These are phyloP conservation scores for Cytospora chrysosperma DNA, from an alignment of 2,329 filamentous ascomycete species.

Conservation along the genomic window DNA sequence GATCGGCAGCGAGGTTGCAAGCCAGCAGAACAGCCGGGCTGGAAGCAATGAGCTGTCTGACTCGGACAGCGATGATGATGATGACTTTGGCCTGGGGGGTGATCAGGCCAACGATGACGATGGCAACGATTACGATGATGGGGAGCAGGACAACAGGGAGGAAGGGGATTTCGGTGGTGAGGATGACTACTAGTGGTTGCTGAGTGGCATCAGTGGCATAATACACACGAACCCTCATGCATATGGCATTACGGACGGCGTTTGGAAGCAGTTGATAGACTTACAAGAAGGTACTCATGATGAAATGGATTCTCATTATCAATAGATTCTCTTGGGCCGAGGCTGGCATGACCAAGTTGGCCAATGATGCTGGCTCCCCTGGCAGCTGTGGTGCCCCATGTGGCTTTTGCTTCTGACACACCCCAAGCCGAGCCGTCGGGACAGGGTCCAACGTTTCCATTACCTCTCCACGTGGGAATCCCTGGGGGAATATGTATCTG, in stretches of 20 bases:
- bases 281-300: neutral
- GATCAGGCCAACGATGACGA: slow-evolving; percentile 22
- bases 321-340: neutral
- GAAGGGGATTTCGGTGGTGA: neutral
- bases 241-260: neutral
- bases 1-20: slow-evolving; percentile 44
- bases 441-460: neutral
- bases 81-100: slow-evolving; percentile 10
- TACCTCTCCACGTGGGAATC: neutral
- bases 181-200: slow-evolving; percentile 7
- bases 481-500: neutral
- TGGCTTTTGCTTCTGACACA: neutral
- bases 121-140: neutral
- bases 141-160: slow-evolving; percentile 2
- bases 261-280: neutral
- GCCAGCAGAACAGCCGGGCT: slow-evolving; percentile 35
- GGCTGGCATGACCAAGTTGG: neutral
- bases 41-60: slow-evolving; percentile 33
- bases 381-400: neutral
- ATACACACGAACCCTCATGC: slow-evolving; percentile 1
- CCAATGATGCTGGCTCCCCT: neutral
- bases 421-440: neutral
- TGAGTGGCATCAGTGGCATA: neutral
- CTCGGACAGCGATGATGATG: slow-evolving; percentile 19
- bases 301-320: neutral